phyloP scores from a whole-genome alignment of 2,329 filamentous ascomycete species.

The Xylariales sp. region DNA sequence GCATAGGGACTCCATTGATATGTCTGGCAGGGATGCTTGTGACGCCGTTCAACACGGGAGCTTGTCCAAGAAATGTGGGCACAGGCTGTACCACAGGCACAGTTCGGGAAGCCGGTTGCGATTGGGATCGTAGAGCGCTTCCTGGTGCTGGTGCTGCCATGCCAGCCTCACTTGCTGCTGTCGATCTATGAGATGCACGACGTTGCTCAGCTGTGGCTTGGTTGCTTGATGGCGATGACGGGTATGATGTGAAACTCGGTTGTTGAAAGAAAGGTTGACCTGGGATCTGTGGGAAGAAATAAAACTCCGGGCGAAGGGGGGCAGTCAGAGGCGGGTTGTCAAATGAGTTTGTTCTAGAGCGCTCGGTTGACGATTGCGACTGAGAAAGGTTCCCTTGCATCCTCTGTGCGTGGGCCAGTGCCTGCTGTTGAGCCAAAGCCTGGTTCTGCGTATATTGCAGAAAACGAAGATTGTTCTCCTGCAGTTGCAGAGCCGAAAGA shows the following conservation, averaged over 20 bases:
- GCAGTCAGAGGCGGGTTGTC: conserved; percentile 58
- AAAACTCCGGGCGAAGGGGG: conserved; percentile 53
- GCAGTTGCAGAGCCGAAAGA: conserved; percentile 40
- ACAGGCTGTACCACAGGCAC: conserved; percentile 27
- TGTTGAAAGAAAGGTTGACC: conserved; percentile 42
- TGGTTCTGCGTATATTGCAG: conserved; percentile 44
- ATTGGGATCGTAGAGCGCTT: conserved; percentile 59
- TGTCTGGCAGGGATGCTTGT: conserved; percentile 33
- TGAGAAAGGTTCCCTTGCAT: conserved; percentile 31
- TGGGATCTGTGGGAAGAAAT: conserved; percentile 40
- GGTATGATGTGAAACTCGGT: conserved; percentile 46
- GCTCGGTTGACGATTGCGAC: conserved; percentile 36
- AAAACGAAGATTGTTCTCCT: conserved; percentile 40
- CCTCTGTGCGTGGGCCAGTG: conserved; percentile 38
- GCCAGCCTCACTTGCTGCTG: conserved; percentile 43
- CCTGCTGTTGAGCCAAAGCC: conserved; percentile 38
- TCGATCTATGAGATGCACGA: conserved; percentile 52
- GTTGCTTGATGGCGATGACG: conserved; percentile 50
- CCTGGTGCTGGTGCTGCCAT: conserved; percentile 42
- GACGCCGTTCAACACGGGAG: conserved; percentile 32
- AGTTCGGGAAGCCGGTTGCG: conserved; percentile 56
- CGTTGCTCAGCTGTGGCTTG: conserved; percentile 47
- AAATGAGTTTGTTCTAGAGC: conserved; percentile 59
- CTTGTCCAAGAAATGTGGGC: conserved; percentile 25
- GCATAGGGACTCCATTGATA: conserved; percentile 46